Base-by-base conservation (phyloP, 495 filamentous ascomycete species). In the Hyaloscypha bicolor region DNA sequence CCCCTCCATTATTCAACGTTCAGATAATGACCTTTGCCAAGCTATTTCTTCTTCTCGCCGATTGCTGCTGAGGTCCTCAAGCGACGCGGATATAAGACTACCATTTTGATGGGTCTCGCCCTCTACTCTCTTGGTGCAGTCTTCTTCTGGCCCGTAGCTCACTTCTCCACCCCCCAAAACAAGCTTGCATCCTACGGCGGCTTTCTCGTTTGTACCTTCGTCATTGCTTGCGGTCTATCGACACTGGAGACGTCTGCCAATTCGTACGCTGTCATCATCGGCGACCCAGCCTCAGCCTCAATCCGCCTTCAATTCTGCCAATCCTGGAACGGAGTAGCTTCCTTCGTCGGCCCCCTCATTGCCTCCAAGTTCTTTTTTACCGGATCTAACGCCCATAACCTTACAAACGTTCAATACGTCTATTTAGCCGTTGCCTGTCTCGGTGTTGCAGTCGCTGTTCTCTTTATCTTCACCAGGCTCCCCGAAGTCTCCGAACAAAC, bases 301-400 rank as follows among this genome's bases (percentile, higher is more conserved):
- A 79, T 78, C 62, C 83, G 90, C 39, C 83, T 93, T 62, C 86
- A 91, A 63, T 75, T 91, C 32, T 84, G 88, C 4, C 89, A 91
- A 69, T 88, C 82, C 12, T 82, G 91, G 63, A 88, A 92, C 65
- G 90, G 83, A 11, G 81, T 91, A 42, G 86, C 89, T 14, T 88
- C 87, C 16, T 87, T 91, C 45, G 78, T 93, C 51, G 88, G 85
- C 33, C 88, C 87, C 0, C 77, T 91, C 0, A 79, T 93, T 22
- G 90, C 86, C 5, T 86, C 88, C 6, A 87, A 86, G 62, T 88
- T 87, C 35, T 91, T 91, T 78, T 93, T 92, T 76, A 79, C 79
- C 33, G 77, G 70, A 6, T 79, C 81, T 52, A 77, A 81, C 35
- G 77, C 77, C 2, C 39, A 75, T 2, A 78, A 79, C 6, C 75